Evolutionary conservation across 1,284 basidiomycete genomes (phyloP), one percentile per base, ranked within the genome.

Genomic region (Ceraceosorus guamensis): DNA sequence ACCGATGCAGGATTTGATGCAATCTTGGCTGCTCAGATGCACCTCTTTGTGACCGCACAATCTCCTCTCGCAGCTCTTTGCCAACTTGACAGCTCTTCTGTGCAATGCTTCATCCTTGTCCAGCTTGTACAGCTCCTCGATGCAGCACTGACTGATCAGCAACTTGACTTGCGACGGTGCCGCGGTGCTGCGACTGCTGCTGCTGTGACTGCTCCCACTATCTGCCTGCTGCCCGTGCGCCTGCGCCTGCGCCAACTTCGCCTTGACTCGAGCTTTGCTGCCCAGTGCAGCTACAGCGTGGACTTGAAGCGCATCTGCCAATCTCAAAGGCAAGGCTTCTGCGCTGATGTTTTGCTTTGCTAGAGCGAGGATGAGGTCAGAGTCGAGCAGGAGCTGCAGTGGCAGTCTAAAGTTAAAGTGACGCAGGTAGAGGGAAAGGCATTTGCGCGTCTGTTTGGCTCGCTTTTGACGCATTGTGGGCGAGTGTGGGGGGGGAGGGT

Each of bases 21-120:
- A 98, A n/a, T 89, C 88, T 50, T 87, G 83, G 16, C 87, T 87
- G 0, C 83, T 81, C 43, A 93, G 86, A 1, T n/a, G n/a, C n/a
- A 80, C 81, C 71, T 90, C 87, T 61, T 85, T 82, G 73, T 98
- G 93, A 75, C 97, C 97, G 76, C 93, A 98, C 78, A 88, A 89
- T 61, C 93, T 78, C 52, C 93, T 82, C 78, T 97, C 93, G 70
- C 92, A 95, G 0, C 80, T 82, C 78, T 97, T 97, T 1, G 93
- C 92, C 46, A 95, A 81, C 71, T 93, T 87, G 0, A 90, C 85
- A 0, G 85, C 83, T 0, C 81, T 77, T 70, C 93, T 32, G 24
- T 53, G 6, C 14, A 18, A 4, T 11, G 32, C 18, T 11, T 35
- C 44, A 24, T 60, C 55, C 24, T 48, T 48, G 32, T 61, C 51